Evolutionary conservation across 1,139 yeast genomes (phyloP), one percentile per base, ranked within the genome.

Genomic region (Sugiyamaella novakii): DNA sequence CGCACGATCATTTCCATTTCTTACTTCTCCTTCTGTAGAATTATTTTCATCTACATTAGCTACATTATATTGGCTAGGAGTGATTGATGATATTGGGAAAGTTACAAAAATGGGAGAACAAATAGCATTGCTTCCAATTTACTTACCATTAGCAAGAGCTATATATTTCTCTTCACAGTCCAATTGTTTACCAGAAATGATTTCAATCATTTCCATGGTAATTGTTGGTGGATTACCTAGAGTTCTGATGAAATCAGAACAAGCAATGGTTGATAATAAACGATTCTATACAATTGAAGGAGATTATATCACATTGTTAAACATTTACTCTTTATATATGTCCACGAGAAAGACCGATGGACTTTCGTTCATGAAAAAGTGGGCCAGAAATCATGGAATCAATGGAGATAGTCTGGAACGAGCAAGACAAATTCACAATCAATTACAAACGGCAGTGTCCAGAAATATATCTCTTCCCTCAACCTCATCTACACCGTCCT

Each of bases 1-100:
- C 63, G 94, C 86, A 14, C 91, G 86, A 67, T 50, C 55, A 14
- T 87, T 88, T 62, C 95, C 87, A 62, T 87, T 85, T 64, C 82
- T 87, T 86, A 91, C 87, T 59, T 91, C 95, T 8, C 96, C 96
- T 6, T 91, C 95, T 1, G 89, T 94, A 7, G 55, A 51, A 89
- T 84, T 68, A 81, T 91, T 29, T 84, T 70, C 95, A 82, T 64
- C 71, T 83, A 66, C 85, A 82, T 63, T 86, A n/a, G 39, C 52
- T 5, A 41, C 35, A 36, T 58, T 67, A 18, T 86, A 78, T 58
- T 80, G 85, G 64, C 72, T 87, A 53, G 81, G 81, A 19, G 88
- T 95, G 67, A 73, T 88, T 48, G 84, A 85, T 56, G 92, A 86
- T 61, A 84, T 83, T 41, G 96, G 95, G 48, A 84, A 81, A 48